A percentile compares a stretch with the other conserved stretches of the same genome.
These are phyloP conservation scores for Eutypella sp. DNA, from an alignment of 2,329 filamentous ascomycete genomes.

Conservation along the genomic window DNA sequence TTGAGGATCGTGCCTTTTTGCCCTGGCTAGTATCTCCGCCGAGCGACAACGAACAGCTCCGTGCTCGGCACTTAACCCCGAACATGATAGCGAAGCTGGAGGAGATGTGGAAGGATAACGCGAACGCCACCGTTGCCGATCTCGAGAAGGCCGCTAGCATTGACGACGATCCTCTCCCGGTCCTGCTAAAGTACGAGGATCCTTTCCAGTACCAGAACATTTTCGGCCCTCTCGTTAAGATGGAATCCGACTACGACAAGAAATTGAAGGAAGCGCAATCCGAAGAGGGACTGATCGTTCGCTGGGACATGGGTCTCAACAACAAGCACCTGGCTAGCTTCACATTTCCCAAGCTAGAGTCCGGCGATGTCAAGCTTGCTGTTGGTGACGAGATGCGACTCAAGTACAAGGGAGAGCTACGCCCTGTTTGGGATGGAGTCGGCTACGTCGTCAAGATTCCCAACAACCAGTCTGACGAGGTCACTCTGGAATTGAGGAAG, in stretches of 20 bases:
- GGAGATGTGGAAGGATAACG: constrained; percentile 97
- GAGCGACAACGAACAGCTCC: constrained; percentile 91
- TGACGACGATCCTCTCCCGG: constrained; percentile 91
- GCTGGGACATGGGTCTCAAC: constrained; percentile 93
- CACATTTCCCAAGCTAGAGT: constrained; percentile 91
- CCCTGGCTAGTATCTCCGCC: constrained; percentile 88
- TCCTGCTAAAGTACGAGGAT: constrained; percentile 91
- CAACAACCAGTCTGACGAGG: constrained; percentile 97
- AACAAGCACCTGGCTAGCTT: constrained; percentile 97
- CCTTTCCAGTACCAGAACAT: constrained; percentile 99
- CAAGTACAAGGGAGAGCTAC: constrained; percentile 91
- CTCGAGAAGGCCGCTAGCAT: constrained; percentile 86
- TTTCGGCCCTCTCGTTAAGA: constrained; percentile 95
- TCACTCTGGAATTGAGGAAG: constrained; percentile 88
- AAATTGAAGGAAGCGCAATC: constrained; percentile 98
- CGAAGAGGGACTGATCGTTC: constrained; percentile 88
- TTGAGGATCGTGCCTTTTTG: constrained; percentile 92
- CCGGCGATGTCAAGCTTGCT: constrained; percentile 94
- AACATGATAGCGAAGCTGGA: constrained; percentile 95
- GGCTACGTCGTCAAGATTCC: constrained; percentile 99
- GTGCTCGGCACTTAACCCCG: constrained; percentile 85
- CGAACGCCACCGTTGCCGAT: constrained; percentile 80
- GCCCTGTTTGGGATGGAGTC: constrained; percentile 91
- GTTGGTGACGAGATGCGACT: constrained; percentile 98
- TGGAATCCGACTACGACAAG: constrained; percentile 98